Percentiles rank a stretch among this genome's conserved stretches.
Conservation (phyloP, 2,329 filamentous ascomycete genomes). For the Coniochaeta hoffmannii region DNA sequence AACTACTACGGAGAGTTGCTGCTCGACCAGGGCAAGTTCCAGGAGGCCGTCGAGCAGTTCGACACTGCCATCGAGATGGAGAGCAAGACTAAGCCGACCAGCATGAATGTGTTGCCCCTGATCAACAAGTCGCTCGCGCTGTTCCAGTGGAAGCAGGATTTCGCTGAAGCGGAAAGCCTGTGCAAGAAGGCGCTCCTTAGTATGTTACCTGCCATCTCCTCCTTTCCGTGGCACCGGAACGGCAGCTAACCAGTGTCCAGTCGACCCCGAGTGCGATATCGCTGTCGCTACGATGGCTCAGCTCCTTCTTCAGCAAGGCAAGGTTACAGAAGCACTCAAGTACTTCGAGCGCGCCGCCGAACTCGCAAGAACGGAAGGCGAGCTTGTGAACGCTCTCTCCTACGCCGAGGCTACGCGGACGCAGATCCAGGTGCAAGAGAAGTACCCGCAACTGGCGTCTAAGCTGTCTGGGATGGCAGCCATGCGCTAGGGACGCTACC, state of each 20-base stretch:
- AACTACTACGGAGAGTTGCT: conserved; percentile 99
- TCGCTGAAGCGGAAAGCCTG: conserved; percentile 85
- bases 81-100: conserved; percentile 84
- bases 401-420: conserved; percentile 96
- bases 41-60: conserved; percentile 95
- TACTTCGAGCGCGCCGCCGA: conserved; percentile 97
- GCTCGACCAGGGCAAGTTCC: conserved; percentile 91
- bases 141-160: conserved; percentile 98
- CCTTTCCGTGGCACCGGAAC: conserved; percentile 1
- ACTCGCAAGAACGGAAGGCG: conserved; percentile 85
- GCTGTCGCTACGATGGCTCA: conserved; percentile 98
- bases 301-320: conserved; percentile 92
- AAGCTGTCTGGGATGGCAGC: conserved; percentile 54
- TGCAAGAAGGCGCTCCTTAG: conserved; percentile 97
- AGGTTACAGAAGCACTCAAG: conserved; percentile 87
- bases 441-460: conserved; percentile 72
- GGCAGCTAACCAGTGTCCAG: conserved; percentile 39
- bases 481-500: conserved; percentile 14
- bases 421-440: conserved; percentile 85
- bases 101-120: conserved; percentile 94
- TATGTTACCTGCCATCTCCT: conserved; percentile 41
- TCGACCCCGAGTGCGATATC: conserved; percentile 98
- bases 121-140: conserved; percentile 98
- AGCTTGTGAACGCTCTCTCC: conserved; percentile 92
- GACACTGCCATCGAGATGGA: conserved; percentile 99